These are phyloP conservation scores for Aspergillus felis DNA, from an alignment of 2,329 filamentous ascomycete genomes.

Conservation along the genomic window DNA sequence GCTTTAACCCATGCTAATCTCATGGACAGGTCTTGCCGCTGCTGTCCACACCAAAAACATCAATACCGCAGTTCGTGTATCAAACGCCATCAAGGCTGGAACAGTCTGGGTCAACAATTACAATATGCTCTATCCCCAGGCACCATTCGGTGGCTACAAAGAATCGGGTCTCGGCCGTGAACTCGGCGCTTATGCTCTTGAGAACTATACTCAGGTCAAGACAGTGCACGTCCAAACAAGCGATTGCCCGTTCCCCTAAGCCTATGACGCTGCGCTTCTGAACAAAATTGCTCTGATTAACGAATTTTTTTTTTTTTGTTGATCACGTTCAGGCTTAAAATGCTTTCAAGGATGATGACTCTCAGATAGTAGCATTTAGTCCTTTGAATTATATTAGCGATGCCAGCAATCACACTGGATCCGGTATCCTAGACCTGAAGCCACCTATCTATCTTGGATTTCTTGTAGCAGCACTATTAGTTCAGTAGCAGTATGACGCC, in stretches of 20 bases:
- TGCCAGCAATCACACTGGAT: not conserved
- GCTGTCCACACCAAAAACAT: slow-evolving; percentile 73
- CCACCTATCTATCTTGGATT: not conserved
- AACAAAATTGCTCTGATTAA: not conserved
- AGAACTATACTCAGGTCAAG: slow-evolving; percentile 44
- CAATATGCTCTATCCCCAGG: slow-evolving; percentile 57
- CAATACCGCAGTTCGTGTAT: slow-evolving; percentile 74
- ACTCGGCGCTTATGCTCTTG: slow-evolving; percentile 39
- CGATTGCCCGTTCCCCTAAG: not conserved
- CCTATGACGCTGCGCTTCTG: not conserved
- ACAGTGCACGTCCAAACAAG: slow-evolving; percentile 21
- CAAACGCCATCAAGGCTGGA: slow-evolving; percentile 67
- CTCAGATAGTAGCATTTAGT: not conserved
- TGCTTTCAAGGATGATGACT: not conserved
- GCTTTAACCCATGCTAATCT: slow-evolving; percentile 52
- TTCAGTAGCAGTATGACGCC: too few species aligned
- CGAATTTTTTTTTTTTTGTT: not conserved
- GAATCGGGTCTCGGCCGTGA: slow-evolving; percentile 42
- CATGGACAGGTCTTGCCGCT: slow-evolving; percentile 65
- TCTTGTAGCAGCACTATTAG: not conserved
- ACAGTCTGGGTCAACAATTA: slow-evolving; percentile 66
- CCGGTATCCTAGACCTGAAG: not conserved
- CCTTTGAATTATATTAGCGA: not conserved
- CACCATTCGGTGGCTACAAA: slow-evolving; percentile 37
- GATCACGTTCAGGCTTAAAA: not conserved